Evolutionary conservation across 305 asterid genomes (phyloP).

Genomic region (Salvia sclarea): DNA sequence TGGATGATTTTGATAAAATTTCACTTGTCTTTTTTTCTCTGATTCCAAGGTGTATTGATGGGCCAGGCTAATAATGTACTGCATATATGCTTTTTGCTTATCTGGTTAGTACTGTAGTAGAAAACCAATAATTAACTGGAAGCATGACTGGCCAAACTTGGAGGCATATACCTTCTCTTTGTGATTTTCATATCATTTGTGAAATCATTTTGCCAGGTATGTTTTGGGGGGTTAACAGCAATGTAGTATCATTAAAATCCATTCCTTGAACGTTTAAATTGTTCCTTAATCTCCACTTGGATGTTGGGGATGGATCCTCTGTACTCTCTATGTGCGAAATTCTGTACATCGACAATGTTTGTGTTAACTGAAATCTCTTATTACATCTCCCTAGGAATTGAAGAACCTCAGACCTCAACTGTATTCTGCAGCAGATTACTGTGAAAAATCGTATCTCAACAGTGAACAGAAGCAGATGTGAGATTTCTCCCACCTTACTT

Average conservation of each 20-base stretch:
- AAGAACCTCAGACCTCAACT: slow-evolving; percentile 90
- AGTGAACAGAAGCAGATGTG: slow-evolving; percentile 86
- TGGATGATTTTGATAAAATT: neutral
- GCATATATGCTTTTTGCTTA: neutral
- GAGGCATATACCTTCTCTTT: neutral
- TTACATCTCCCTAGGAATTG: slow-evolving; percentile 60
- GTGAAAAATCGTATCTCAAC: slow-evolving; percentile 80
- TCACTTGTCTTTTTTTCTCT: too few relatives aligned
- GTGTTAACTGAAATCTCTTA: slow-evolving; percentile 22
- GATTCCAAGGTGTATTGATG: neutral
- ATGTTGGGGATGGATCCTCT: neutral
- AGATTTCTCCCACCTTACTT: slow-evolving; percentile 33
- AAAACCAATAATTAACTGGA: neutral
- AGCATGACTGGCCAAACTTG: neutral
- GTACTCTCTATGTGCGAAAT: neutral
- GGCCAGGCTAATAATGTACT: neutral
- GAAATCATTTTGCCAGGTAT: neutral
- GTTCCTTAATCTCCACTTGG: neutral
- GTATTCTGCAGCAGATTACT: slow-evolving; percentile 91
- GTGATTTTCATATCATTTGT: neutral
- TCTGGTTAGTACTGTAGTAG: neutral
- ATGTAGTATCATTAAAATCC: neutral
- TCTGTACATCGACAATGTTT: neutral
- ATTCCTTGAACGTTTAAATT: neutral
- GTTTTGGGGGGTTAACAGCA: neutral